phyloP scores from a whole-genome alignment of 352 stramenopile genomes.

The Aphanomyces astaci region DNA sequence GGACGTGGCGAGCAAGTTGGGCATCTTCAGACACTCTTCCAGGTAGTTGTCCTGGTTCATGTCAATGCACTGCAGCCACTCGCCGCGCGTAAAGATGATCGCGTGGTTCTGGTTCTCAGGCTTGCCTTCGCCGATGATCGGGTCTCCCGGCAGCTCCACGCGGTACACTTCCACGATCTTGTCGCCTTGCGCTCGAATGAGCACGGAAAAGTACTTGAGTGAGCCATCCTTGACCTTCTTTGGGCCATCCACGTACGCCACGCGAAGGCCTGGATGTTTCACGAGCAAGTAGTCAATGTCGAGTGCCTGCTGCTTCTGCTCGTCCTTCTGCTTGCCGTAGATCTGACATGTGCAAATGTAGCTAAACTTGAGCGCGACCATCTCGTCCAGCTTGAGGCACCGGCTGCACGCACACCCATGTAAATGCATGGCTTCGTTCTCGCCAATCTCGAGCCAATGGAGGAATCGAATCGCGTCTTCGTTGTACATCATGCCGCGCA shows the following conservation, averaged over 20 bases:
- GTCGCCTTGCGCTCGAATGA: conserved; percentile 76
- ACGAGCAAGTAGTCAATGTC: conserved; percentile 98
- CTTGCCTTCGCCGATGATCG: conserved; percentile 77
- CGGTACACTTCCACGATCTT: conserved; percentile 84
- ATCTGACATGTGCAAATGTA: conserved; percentile 88
- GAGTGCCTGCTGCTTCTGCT: conserved; percentile 26
- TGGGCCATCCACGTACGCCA: conserved; percentile 82
- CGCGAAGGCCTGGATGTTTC: conserved; percentile 91
- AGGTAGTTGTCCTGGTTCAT: conserved; percentile 89
- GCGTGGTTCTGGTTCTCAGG: conserved; percentile 85
- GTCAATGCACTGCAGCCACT: conserved; percentile 86
- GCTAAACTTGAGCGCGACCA: conserved; percentile 80
- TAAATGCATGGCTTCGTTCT: conserved; percentile 22
- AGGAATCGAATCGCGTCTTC: conserved; percentile 86
- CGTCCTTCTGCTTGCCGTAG: conserved; percentile 58
- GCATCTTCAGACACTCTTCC: conserved; percentile 84
- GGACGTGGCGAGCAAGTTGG: conserved; percentile 75
- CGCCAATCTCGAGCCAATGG: conserved; percentile 78
- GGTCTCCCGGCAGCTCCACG: conserved; percentile 76
- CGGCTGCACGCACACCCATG: conserved; percentile 19
- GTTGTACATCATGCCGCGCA: conserved; percentile 89
- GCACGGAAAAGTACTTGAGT: conserved; percentile 74
- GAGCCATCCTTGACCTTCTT: conserved; percentile 13
- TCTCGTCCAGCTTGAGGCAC: conserved; percentile 59
- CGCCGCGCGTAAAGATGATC: conserved; percentile 74